These are phyloP conservation scores for Metschnikowia reukaufii DNA, from an alignment of 805 yeast genomes.

Conservation along the genomic window DNA sequence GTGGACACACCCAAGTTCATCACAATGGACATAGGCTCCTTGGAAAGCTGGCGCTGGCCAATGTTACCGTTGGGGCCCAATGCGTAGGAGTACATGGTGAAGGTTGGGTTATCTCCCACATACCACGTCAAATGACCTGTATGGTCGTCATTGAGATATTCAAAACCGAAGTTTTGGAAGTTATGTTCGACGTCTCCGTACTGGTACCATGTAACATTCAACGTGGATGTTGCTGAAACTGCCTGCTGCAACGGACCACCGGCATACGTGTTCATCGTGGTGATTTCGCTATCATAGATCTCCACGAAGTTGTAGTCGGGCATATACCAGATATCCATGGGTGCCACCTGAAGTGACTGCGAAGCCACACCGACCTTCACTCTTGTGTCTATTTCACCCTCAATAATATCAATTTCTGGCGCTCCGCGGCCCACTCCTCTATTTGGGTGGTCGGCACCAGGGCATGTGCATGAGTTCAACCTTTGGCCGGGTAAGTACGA, in stretches of 20 bases:
- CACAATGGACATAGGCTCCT: conserved; percentile 91
- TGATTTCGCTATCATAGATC: conserved; percentile 27
- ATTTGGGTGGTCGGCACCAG: conserved; percentile 39
- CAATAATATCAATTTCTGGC: conserved; percentile 31
- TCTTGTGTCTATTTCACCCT: conserved; percentile 22
- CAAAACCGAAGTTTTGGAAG: conserved; percentile 38
- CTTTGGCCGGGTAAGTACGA: conserved; percentile 40
- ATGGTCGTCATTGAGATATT: conserved; percentile 30
- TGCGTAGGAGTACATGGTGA: conserved; percentile 70
- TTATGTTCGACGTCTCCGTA: conserved; percentile 17
- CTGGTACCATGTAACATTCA: conserved; percentile 40
- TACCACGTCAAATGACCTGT: conserved; percentile 37
- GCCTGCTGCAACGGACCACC: conserved; percentile 44
- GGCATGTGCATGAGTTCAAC: conserved; percentile 34
- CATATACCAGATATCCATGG: conserved; percentile 44
- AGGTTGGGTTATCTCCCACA: conserved; percentile 53
- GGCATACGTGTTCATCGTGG: conserved; percentile 38
- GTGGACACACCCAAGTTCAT: conserved; percentile 88
- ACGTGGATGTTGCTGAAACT: conserved; percentile 35
- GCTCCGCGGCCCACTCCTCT: conserved; percentile 40
- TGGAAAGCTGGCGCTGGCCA: conserved; percentile 75
- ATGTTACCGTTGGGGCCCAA: conserved; percentile 90
- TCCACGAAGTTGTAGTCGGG: conserved; percentile 39
- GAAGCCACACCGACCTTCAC: conserved; percentile 26
- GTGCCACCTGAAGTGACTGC: conserved; percentile 45